Percentiles rank a stretch among this genome's conserved stretches.
phyloP scores from a whole-genome alignment of 129 eudicot genomes.

The Ambrosia trifida region DNA sequence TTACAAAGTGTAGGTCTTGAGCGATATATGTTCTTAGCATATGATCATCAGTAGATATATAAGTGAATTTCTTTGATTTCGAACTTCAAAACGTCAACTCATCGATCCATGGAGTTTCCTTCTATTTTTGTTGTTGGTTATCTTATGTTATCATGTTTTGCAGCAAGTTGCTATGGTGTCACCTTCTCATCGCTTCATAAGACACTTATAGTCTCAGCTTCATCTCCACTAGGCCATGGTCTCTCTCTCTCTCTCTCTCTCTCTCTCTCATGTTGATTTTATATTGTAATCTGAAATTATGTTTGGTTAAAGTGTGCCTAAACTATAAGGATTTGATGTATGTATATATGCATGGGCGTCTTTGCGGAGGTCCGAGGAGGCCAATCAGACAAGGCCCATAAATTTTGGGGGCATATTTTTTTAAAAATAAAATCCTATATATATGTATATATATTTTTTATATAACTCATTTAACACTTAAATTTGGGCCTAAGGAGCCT shows the following conservation, averaged over 20 bases:
- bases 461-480: too few relatives aligned
- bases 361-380: too few relatives aligned
- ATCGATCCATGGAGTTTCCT: constrained; percentile 29
- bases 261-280: background rate
- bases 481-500: too few relatives aligned
- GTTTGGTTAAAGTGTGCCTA: too few relatives aligned
- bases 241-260: constrained; percentile 21
- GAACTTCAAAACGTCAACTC: background rate
- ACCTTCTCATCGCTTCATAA: constrained; percentile 51
- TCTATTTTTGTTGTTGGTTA: constrained; percentile 33
- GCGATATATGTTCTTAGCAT: constrained; percentile 12
- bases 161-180: constrained; percentile 38
- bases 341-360: too few relatives aligned
- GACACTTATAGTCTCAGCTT: constrained; percentile 47
- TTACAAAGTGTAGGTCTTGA: constrained; percentile 6
- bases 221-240: constrained; percentile 49
- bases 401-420: too few relatives aligned
- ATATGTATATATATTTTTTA: too few relatives aligned
- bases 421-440: too few relatives aligned
- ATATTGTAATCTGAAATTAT: too few relatives aligned
- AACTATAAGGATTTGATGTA: too few relatives aligned
- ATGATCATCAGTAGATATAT: constrained; percentile 10
- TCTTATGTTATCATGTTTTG: constrained; percentile 36
- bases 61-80: background rate
- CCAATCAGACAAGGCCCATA: too few relatives aligned